These are phyloP conservation scores for Leccinum disarticulatum DNA, from an alignment of 768 basidiomycete genomes.

Conservation along the genomic window DNA sequence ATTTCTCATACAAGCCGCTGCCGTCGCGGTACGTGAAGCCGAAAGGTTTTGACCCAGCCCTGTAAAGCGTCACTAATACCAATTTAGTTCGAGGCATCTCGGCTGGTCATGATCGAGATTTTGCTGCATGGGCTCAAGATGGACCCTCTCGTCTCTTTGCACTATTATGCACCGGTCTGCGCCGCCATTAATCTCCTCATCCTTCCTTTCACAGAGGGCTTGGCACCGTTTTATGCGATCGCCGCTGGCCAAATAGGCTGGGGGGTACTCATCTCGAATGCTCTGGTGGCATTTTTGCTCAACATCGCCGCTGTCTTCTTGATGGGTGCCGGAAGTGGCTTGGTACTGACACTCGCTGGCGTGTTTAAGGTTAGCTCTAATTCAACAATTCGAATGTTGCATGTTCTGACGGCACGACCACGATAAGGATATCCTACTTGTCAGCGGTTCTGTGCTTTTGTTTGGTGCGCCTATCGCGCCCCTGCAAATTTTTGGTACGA, in stretches of 20 bases:
- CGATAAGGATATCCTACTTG: constrained; percentile 82
- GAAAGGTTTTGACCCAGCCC: not conserved
- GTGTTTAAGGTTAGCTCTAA: constrained; percentile 73
- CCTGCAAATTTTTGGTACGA: constrained; percentile 77
- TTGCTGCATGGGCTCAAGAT: constrained; percentile 95
- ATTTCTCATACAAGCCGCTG: constrained; percentile 84
- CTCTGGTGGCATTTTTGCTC: constrained; percentile 80
- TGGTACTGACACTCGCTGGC: constrained; percentile 90
- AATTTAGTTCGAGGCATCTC: constrained; percentile 83
- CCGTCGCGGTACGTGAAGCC: constrained; percentile 58
- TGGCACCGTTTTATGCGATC: constrained; percentile 80
- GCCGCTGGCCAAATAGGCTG: constrained; percentile 55
- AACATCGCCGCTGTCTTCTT: constrained; percentile 95
- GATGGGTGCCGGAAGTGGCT: constrained; percentile 82
- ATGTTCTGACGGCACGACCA: constrained; percentile 29
- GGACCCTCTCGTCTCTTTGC: constrained; percentile 93
- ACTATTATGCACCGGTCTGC: constrained; percentile 97
- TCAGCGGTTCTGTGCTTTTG: constrained; percentile 84
- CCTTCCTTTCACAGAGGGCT: constrained; percentile 90
- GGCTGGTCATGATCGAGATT: constrained; percentile 95
- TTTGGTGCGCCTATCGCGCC: constrained; percentile 81
- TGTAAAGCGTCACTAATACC: constrained; percentile 1
- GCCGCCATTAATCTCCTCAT: constrained; percentile 83
- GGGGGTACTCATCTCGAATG: constrained; percentile 77
- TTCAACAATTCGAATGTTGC: not conserved